Percentiles rank a stretch among this genome's conserved stretches.
phyloP scores from a whole-genome alignment of 2,329 filamentous ascomycete species.

The Byssochlamys sp. region DNA sequence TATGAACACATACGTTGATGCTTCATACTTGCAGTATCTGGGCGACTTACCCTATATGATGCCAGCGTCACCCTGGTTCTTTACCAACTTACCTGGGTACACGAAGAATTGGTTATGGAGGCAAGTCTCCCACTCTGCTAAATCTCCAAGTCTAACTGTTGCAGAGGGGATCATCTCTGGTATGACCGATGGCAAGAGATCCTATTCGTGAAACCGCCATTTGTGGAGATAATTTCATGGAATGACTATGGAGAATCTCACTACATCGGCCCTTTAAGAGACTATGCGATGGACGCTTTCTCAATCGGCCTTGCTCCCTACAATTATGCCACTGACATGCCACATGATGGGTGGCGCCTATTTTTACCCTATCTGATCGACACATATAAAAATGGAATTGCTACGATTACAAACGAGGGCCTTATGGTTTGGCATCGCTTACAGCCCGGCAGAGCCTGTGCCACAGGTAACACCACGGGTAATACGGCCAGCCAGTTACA shows the following conservation, averaged over 20 bases:
- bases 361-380: background rate
- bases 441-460: background rate
- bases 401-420: background rate
- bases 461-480: background rate
- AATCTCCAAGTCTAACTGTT: background rate
- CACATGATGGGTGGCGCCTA: background rate
- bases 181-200: background rate
- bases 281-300: background rate
- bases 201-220: background rate
- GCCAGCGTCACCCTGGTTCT: background rate
- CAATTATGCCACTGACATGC: background rate
- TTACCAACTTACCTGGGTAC: background rate
- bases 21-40: background rate
- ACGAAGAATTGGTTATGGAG: background rate
- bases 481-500: background rate
- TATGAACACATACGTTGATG: background rate
- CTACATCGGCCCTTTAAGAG: constrained; percentile 41
- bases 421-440: background rate
- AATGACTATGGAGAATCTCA: constrained; percentile 54
- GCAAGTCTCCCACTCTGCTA: background rate
- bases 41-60: background rate
- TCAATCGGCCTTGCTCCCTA: background rate
- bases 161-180: background rate
- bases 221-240: constrained; percentile 45
- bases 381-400: background rate